A percentile compares a stretch with the other conserved stretches of the same genome.
phyloP scores from a whole-genome alignment of 805 yeast genomes.

The Hyphopichia homilentoma region DNA sequence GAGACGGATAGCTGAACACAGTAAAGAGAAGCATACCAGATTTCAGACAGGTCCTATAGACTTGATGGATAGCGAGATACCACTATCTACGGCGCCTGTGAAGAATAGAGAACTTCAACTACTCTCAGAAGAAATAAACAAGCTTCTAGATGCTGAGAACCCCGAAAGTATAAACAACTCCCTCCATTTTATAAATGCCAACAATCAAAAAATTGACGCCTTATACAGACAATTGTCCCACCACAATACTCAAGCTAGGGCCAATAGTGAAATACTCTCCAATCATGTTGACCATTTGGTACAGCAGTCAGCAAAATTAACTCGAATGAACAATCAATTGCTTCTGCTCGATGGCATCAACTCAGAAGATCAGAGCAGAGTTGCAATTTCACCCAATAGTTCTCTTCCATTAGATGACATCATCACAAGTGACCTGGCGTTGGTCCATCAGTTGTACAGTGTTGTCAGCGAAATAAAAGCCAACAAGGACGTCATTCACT shows the following conservation, averaged over 20 bases:
- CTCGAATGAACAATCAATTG: constrained; percentile 23
- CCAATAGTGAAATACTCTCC: constrained; percentile 28
- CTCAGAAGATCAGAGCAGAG: constrained; percentile 11
- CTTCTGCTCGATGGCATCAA: constrained; percentile 21
- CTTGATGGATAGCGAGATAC: no score
- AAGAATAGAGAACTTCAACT: no score
- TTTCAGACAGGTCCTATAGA: no score
- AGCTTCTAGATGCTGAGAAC: constrained; percentile 8
- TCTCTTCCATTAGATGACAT: constrained; percentile 29
- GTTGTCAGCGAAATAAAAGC: constrained; percentile 66
- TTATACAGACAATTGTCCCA: constrained; percentile 29
- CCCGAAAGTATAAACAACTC: constrained; percentile 9
- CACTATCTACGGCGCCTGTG: no score
- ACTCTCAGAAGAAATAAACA: constrained; percentile 15
- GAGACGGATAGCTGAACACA: no score
- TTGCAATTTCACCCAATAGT: constrained; percentile 10
- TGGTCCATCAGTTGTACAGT: constrained; percentile 58
- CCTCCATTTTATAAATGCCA: constrained; percentile 10
- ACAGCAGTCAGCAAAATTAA: constrained; percentile 19
- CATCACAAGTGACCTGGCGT: constrained; percentile 35
- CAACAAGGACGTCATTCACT: constrained; percentile 60
- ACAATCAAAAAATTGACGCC: constrained; percentile 19
- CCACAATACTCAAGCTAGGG: constrained; percentile 34
- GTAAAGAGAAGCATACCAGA: no score
- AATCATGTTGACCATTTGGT: constrained; percentile 26